A percentile compares a stretch with the other conserved stretches of the same genome.
Conservation (phyloP, 169 alveolate genomes). For the Plasmodium gonderi region DNA sequence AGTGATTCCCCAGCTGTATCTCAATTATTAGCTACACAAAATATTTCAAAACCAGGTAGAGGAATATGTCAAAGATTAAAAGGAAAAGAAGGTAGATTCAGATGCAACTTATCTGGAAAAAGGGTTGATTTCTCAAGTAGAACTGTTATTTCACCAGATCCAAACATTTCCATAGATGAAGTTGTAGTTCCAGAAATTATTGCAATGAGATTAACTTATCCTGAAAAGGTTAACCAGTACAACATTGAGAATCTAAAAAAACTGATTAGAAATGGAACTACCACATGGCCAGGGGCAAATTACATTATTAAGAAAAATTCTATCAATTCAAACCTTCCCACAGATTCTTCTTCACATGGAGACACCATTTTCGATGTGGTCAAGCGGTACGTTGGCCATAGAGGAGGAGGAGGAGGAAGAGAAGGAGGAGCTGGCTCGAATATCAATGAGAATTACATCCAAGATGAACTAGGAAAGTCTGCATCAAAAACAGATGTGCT, state of each 20-base stretch:
- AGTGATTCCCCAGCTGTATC: conserved; percentile 95
- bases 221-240: conserved; percentile 94
- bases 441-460: too few relatives aligned
- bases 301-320: conserved; percentile 84
- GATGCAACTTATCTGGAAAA: conserved; percentile 99
- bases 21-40: conserved; percentile 84
- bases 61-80: conserved; percentile 88
- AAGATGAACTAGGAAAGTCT: too few relatives aligned
- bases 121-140: conserved; percentile 99
- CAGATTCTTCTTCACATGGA: not conserved
- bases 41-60: conserved; percentile 85
- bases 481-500: too few relatives aligned
- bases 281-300: conserved; percentile 98
- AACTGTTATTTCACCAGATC: conserved; percentile 99
- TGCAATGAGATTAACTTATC: conserved; percentile 97
- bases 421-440: not conserved
- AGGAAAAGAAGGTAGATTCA: conserved; percentile 97
- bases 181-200: conserved; percentile 97
- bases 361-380: conserved; percentile 17
- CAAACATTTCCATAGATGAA: conserved; percentile 97
- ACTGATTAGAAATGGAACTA: conserved; percentile 94
- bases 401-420: not conserved
- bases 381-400: conserved; percentile 6
- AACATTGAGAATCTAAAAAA: conserved; percentile 91
- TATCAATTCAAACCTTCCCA: not conserved